Evolutionary conservation across 1,284 basidiomycete species (phyloP), one percentile per base, ranked within the genome.

Genomic region (Cryptococcus sp.): DNA sequence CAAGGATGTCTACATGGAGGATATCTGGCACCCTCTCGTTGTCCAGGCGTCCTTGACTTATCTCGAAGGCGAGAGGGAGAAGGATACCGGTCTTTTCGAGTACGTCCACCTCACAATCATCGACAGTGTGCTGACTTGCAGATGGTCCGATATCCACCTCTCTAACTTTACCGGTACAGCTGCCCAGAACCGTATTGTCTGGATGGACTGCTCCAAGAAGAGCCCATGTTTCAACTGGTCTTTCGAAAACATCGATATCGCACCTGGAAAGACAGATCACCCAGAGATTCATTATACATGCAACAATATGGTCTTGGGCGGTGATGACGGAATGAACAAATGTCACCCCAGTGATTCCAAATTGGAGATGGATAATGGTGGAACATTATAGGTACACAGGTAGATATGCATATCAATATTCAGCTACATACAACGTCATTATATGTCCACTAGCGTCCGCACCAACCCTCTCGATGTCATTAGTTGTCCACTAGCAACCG

Each of bases 1-100:
- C 37, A 67, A 74, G 44, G 78, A 80, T 61, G 76, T 85, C 40
- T 56, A 64, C 45, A 60, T 69, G 51, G 53, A 65, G 48, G 53
- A 63, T 37, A 55, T 63, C 19, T 28, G 43, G 28, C 56, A 56
- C 24, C 64, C 66, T 7, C 42, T 68, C 22, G 62, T 61, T 21
- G 48, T 68, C 24, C 58, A 61, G 18, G 51, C 63, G 10, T 58
- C 56, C 21, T 48, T 64, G 34, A 54, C 56, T 13, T 65, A 60
- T 43, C 57, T 60, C 21, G 49, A 49, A 11, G 24, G 52, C 19
- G 37, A 56, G 25, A 48, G 53, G 45, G 52, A 50, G 10, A 49
- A 60, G 39, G 56, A 65, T 21, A 58, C 61, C 4, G 56, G 64
- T 31, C 55, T 59, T 14, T 69, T 65, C 46, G 52, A 63, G 45